A percentile compares a stretch with the other conserved stretches of the same genome.
phyloP scores from a whole-genome alignment of 2,329 filamentous ascomycete genomes.

The Fusarium circinatum region DNA sequence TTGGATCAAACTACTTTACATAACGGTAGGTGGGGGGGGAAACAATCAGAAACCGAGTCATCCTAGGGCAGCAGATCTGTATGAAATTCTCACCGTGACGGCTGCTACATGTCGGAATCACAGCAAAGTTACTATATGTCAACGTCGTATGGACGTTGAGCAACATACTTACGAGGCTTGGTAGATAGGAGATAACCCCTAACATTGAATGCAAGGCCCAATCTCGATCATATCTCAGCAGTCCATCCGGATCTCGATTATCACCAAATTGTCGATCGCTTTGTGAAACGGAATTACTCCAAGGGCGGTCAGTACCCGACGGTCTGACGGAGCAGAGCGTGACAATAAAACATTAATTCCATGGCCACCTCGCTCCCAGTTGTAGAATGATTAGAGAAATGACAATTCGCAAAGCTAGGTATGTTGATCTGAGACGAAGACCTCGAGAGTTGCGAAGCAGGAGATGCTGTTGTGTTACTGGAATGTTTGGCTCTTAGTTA shows the following conservation, averaged over 20 bases:
- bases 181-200: constrained; percentile 2
- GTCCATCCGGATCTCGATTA: constrained; percentile 26
- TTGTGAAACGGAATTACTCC: constrained; percentile 5
- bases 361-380: not conserved
- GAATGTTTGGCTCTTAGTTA: not conserved
- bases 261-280: constrained; percentile 20
- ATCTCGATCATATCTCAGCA: constrained; percentile 28
- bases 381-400: not conserved
- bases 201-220: constrained; percentile 1
- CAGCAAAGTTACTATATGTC: constrained; percentile 9
- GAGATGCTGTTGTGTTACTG: constrained; percentile 1
- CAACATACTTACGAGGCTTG: constrained; percentile 12
- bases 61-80: not conserved
- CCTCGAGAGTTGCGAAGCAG: not conserved
- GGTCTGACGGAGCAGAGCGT: not conserved
- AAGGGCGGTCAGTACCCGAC: constrained; percentile 3
- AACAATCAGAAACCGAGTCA: not conserved
- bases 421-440: not conserved
- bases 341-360: not conserved
- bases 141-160: not conserved
- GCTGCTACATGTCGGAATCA: constrained; percentile 20
- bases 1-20: not conserved
- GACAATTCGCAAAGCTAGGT: not conserved
- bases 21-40: no score
- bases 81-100: not conserved